Evolutionary conservation across 371 early-diverging fungal genomes (phyloP), one percentile per base, ranked within the genome.

Genomic region (Capillidium heterosporum): DNA sequence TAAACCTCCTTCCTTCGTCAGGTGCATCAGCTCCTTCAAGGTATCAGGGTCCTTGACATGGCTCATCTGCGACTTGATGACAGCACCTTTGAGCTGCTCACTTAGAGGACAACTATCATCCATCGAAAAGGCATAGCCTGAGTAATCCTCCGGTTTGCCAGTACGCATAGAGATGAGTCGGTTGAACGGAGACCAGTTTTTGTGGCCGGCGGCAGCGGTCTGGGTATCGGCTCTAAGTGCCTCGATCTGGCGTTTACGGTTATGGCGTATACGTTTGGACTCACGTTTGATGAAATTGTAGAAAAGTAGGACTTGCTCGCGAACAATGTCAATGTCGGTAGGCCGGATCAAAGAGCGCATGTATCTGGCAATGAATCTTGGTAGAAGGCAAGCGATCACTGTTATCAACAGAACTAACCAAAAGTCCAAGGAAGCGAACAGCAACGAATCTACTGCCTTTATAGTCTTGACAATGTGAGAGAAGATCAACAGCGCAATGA

Each of bases 261-360:
- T 11, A 27, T 27, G 47, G 29, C 11, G 51, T 27, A 50, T 10
- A 17, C 19, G 51, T 23, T 31, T 23, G 8, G 21, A 26, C 31
- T 50, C 17, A 17, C 51, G 21, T 23, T 31, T 17, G 21, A 50
- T 26, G 29, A 27, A 50, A 31, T 50, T 50, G 51, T 23, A 50
- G 29, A 50, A 50, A 8, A 50, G 5, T 17, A 11, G 13, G 29
- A 50, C 51, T 32, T 50, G 51, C 56, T 85, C 84, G 2, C 87
- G 76, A n/a, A 78, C 73, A 19, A 78, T 72, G 48, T 84, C 82
- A 10, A 85, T 65, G 46, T 84, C 82, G 55, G 79, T 75, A 0
- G 89, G 85, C 40, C 60, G 72, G 72, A 74, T 75, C 68, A 76
- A 74, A 59, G 73, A 74, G 58, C 67, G 71, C 32, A 77, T 64